These are phyloP conservation scores for Acanthamoeba polyphaga DNA, from an alignment of 208 protist species.

Conservation along the genomic window DNA sequence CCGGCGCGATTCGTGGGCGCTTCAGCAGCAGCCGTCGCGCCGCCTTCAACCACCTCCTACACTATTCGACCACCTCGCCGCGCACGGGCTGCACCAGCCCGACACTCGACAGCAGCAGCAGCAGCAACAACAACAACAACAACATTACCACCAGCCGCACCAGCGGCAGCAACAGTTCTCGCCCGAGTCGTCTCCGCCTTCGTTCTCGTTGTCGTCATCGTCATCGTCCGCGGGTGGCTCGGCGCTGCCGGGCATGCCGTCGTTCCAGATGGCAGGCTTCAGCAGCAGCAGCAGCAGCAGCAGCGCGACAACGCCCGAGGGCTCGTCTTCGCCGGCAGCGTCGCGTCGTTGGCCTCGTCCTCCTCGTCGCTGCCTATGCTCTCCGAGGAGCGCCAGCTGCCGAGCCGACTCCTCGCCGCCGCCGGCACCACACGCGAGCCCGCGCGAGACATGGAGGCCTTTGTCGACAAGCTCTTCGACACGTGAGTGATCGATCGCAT, in stretches of 20 bases:
- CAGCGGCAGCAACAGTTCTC: neutral
- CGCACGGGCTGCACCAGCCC: too few species aligned
- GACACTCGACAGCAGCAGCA: too few species aligned
- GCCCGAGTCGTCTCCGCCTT: neutral
- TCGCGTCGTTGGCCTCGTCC: neutral
- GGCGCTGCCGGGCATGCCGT: too few species aligned
- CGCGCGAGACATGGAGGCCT: neutral
- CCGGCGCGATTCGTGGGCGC: too few species aligned
- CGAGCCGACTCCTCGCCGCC: neutral
- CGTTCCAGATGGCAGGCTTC: neutral
- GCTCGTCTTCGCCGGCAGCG: neutral
- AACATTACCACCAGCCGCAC: neutral
- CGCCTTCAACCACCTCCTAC: too few species aligned
- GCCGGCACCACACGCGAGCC: neutral
- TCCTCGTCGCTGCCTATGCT: neutral
- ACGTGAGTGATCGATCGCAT: neutral
- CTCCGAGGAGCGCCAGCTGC: neutral
- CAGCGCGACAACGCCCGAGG: neutral
- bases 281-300: neutral
- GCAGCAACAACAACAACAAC: neutral
- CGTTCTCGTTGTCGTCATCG: too few species aligned
- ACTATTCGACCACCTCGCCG: too few species aligned
- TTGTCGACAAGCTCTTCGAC: slow-evolving; percentile 14
- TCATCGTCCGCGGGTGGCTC: too few species aligned
- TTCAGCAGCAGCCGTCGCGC: too few species aligned